phyloP scores from a whole-genome alignment of 192 early-diverging fungal genomes.

The Allomyces macrogynus region DNA sequence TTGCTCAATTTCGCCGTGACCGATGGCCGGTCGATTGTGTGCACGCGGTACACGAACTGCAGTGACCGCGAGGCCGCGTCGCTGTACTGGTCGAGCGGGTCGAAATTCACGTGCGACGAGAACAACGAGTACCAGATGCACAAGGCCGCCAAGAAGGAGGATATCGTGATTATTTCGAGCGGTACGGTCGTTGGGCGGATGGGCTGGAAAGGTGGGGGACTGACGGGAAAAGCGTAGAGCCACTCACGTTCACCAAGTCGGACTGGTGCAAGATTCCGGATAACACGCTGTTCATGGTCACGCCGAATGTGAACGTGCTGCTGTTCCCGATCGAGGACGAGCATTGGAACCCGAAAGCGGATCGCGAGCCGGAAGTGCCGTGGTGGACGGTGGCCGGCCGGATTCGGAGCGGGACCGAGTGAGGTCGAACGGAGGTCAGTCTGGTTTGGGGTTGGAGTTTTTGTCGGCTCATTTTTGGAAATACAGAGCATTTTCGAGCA shows the following conservation, averaged over 20 bases:
- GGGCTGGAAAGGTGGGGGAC: too few relatives aligned
- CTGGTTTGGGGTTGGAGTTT: too few relatives aligned
- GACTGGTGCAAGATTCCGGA: constrained; percentile 64
- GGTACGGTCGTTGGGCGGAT: background rate
- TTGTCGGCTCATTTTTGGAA: too few relatives aligned
- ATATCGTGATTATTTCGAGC: constrained; percentile 58
- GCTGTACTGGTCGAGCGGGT: constrained; percentile 60
- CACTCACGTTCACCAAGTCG: constrained; percentile 54
- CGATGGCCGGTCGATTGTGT: constrained; percentile 53
- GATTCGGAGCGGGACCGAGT: too few relatives aligned
- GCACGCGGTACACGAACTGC: constrained; percentile 53
- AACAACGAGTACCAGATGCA: constrained; percentile 53
- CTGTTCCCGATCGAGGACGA: constrained; percentile 53
- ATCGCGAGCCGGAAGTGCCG: background rate
- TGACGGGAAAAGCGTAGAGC: constrained; percentile 19
- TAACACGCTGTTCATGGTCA: constrained; percentile 52
- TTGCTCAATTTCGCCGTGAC: constrained; percentile 66
- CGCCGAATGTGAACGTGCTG: constrained; percentile 51
- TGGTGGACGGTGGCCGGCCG: background rate
- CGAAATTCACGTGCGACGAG: constrained; percentile 41
- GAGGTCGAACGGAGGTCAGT: too few relatives aligned
- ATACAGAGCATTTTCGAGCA: too few relatives aligned
- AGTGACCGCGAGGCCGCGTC: constrained; percentile 44
- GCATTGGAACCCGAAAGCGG: constrained; percentile 19
- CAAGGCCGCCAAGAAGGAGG: constrained; percentile 47